A percentile compares a stretch with the other conserved stretches of the same genome.
These are phyloP conservation scores for Cupressus sempervirens DNA, from an alignment of 75 land plant species.

Conservation along the genomic window DNA sequence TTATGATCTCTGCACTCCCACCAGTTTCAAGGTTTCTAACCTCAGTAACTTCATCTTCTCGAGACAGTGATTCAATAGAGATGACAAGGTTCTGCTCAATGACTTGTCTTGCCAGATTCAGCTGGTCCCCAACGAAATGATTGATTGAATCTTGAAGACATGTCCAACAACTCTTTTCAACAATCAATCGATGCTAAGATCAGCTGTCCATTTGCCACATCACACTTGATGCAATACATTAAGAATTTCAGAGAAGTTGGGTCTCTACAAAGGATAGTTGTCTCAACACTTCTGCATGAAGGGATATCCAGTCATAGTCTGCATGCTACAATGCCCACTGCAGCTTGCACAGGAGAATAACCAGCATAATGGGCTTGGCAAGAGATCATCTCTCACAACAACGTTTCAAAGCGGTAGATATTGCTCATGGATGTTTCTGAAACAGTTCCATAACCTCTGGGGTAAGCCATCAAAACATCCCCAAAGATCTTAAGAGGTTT, in stretches of 20 bases:
- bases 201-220: too few relatives aligned
- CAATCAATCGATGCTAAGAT: too few relatives aligned
- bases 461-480: conserved; percentile 70
- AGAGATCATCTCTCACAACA: conserved; percentile 85
- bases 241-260: conserved; percentile 70
- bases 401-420: conserved; percentile 75
- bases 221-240: conserved; percentile 19
- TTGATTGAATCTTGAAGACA: too few relatives aligned
- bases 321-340: conserved; percentile 79
- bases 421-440: conserved; percentile 75
- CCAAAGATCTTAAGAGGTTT: conserved; percentile 43
- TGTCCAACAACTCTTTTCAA: too few relatives aligned
- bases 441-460: conserved; percentile 77
- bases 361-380: conserved; percentile 70
- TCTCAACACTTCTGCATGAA: conserved; percentile 76
- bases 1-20: too few relatives aligned
- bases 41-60: too few relatives aligned
- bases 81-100: too few relatives aligned
- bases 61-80: too few relatives aligned
- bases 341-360: conserved; percentile 81
- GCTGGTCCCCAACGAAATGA: too few relatives aligned
- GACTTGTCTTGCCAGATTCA: too few relatives aligned
- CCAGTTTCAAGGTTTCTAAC: too few relatives aligned
- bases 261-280: conserved; percentile 58
- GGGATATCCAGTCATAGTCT: conserved; percentile 84